These are phyloP conservation scores for Vittaforma corneae DNA, from an alignment of 371 early-diverging fungal genomes.

Conservation along the genomic window DNA sequence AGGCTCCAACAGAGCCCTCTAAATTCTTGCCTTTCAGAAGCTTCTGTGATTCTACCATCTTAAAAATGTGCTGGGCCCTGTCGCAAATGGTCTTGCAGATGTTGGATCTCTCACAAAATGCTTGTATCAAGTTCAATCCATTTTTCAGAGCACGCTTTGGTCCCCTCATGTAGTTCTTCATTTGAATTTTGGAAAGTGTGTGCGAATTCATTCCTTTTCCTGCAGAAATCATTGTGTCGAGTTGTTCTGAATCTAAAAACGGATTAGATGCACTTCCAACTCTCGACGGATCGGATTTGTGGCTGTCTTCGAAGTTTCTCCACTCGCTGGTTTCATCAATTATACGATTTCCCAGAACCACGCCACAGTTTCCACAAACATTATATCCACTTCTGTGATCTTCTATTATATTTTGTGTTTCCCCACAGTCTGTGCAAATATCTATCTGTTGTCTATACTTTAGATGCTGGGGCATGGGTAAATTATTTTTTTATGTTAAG, in stretches of 20 bases:
- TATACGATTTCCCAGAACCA: constrained; percentile 80
- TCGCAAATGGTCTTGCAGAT: constrained; percentile 73
- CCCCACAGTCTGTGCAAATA: constrained; percentile 57
- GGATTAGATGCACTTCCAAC: constrained; percentile 77
- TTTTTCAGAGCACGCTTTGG: constrained; percentile 69
- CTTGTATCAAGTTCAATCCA: constrained; percentile 77
- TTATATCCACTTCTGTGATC: constrained; percentile 74
- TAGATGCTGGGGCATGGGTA: constrained; percentile 22
- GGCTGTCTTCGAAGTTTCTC: constrained; percentile 82
- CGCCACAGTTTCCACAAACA: constrained; percentile 90
- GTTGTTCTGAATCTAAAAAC: constrained; percentile 55
- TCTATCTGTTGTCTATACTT: constrained; percentile 30
- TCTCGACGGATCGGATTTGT: constrained; percentile 86
- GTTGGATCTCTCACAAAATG: constrained; percentile 75
- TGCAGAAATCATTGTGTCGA: constrained; percentile 58
- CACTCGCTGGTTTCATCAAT: constrained; percentile 96
- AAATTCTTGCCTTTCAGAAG: constrained; percentile 72
- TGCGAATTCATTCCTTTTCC: constrained; percentile 46
- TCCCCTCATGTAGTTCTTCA: constrained; percentile 58
- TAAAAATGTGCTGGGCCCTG: constrained; percentile 83
- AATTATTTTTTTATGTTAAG: background rate
- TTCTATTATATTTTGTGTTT: constrained; percentile 76
- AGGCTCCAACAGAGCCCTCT: constrained; percentile 83
- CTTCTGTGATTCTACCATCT: constrained; percentile 69
- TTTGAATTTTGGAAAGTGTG: constrained; percentile 57